Percentiles rank a stretch among this genome's conserved stretches.
These are phyloP conservation scores for Hyaloperonospora arabidopsidis DNA, from an alignment of 352 stramenopile genomes.

Conservation along the genomic window DNA sequence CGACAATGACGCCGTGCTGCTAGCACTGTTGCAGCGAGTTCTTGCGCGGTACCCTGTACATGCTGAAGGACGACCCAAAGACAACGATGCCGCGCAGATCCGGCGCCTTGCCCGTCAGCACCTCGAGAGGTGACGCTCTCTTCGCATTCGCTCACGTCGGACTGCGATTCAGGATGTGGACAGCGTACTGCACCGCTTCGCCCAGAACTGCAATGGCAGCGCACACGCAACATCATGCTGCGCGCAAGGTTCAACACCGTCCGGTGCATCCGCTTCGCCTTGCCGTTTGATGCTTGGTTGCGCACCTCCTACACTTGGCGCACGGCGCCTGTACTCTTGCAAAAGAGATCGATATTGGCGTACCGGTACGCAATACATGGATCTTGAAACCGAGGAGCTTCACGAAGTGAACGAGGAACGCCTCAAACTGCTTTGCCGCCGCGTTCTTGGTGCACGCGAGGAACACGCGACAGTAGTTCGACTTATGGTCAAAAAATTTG, in stretches of 20 bases:
- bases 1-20: too few relatives aligned
- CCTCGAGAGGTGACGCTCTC: constrained; percentile 4
- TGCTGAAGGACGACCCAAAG: not conserved
- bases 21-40: too few relatives aligned
- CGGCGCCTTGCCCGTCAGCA: not conserved
- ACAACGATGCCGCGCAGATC: not conserved
- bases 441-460: not conserved
- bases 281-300: constrained; percentile 19
- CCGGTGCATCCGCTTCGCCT: constrained; percentile 28
- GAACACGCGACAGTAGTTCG: not conserved
- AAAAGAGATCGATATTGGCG: constrained; percentile 23
- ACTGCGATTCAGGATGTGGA: constrained; percentile 23
- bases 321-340: constrained; percentile 8
- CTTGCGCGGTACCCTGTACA: not conserved
- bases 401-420: constrained; percentile 12
- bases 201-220: constrained; percentile 20
- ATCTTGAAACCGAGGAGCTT: constrained; percentile 8
- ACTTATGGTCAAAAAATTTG: not conserved
- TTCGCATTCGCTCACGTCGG: constrained; percentile 14
- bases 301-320: constrained; percentile 15
- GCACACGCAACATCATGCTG: constrained; percentile 25
- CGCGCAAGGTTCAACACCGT: constrained; percentile 27
- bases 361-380: constrained; percentile 17
- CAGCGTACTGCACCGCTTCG: constrained; percentile 21
- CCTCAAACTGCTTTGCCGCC: constrained; percentile 2